Conservation (phyloP, 2,329 filamentous ascomycete genomes). For the Teratosphaeria destructans region DNA sequence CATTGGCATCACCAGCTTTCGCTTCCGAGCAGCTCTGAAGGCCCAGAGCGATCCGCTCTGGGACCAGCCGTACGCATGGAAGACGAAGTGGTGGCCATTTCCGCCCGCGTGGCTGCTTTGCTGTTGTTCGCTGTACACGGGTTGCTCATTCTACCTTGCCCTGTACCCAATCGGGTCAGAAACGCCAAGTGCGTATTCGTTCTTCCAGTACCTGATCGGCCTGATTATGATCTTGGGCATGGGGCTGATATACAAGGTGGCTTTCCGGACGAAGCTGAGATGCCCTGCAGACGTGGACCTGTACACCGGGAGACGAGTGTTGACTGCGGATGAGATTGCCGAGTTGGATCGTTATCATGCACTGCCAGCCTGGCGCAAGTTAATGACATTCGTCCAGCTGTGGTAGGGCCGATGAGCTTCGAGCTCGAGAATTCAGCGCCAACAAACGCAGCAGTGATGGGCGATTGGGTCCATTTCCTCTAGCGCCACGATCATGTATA, state of each 20-base stretch:
- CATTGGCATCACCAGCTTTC: constrained; percentile 77
- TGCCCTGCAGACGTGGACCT: constrained; percentile 6
- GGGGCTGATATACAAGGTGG: constrained; percentile 4
- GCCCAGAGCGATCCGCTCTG: constrained; percentile 51
- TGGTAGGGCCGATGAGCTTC: background rate
- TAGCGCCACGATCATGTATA: too few species aligned
- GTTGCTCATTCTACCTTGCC: constrained; percentile 7
- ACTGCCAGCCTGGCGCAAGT: constrained; percentile 1
- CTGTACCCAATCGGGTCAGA: constrained; percentile 17
- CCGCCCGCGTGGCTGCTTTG: constrained; percentile 7
- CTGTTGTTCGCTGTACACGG: constrained; percentile 7
- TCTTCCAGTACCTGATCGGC: constrained; percentile 33
- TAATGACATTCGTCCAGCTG: background rate
- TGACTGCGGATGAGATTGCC: constrained; percentile 9
- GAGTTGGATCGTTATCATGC: constrained; percentile 7
- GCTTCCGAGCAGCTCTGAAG: constrained; percentile 69
- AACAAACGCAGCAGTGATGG: background rate
- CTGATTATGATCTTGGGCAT: constrained; percentile 38
- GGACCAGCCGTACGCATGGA: constrained; percentile 52
- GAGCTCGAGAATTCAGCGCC: background rate
- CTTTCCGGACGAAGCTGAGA: constrained; percentile 7
- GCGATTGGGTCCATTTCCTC: too few species aligned
- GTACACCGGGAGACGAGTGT: constrained; percentile 3
- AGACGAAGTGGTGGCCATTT: constrained; percentile 44
- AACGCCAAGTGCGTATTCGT: constrained; percentile 21